Conservation (phyloP, 2,329 filamentous ascomycete genomes). For the Pyricularia pennisetigena region DNA sequence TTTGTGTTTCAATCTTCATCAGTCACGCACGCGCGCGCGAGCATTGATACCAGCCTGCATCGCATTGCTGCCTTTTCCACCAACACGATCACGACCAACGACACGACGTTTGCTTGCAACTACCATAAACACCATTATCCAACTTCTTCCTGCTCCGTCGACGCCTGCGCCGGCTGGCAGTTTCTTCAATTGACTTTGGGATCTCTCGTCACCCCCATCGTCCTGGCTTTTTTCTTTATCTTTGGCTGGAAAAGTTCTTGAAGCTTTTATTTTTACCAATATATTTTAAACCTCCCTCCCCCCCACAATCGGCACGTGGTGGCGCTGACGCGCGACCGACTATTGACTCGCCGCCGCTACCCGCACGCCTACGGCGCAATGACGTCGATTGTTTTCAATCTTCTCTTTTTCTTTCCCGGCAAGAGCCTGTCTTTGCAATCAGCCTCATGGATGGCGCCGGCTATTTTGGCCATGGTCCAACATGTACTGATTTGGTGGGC, state of each 20-base stretch:
- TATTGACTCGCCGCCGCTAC: background rate
- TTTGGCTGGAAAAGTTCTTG: background rate
- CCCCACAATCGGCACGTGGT: background rate
- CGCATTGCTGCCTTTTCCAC: background rate
- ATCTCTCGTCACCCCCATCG: background rate
- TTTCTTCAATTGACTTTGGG: background rate
- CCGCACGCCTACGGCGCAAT: background rate
- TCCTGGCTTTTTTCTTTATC: background rate
- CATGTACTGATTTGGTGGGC: background rate
- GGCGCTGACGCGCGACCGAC: background rate
- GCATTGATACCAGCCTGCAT: background rate
- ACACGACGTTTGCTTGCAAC: background rate
- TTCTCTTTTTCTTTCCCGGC: background rate
- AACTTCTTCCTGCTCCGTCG: background rate
- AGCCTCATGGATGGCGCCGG: background rate
- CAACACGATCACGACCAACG: background rate
- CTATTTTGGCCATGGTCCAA: background rate
- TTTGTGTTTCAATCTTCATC: background rate
- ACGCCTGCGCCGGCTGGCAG: background rate
- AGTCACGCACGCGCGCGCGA: background rate
- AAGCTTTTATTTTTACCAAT: background rate
- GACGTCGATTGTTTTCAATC: background rate
- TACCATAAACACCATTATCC: background rate
- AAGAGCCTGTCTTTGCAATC: background rate
- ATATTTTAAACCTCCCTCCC: background rate